Percentiles rank a stretch among this genome's conserved stretches.
phyloP scores from a whole-genome alignment of 2,329 filamentous ascomycete genomes.

The Apiospora koreana region DNA sequence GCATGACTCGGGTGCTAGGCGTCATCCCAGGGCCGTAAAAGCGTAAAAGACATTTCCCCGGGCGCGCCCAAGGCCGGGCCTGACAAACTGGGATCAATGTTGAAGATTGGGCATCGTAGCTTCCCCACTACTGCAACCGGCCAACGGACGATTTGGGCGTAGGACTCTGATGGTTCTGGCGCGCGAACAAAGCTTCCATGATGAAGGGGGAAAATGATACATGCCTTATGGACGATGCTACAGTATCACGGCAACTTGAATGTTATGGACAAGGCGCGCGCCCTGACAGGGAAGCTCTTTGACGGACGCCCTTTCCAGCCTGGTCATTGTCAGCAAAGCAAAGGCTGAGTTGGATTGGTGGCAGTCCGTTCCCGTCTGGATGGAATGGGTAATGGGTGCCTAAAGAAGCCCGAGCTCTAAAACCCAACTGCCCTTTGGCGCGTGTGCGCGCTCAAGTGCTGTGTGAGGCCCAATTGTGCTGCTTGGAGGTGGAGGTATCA shows the following conservation, averaged over 20 bases:
- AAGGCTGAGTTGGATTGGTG: neutral
- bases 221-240: neutral
- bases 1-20: neutral
- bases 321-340: neutral
- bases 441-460: neutral
- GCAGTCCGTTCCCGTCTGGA: neutral
- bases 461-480: neutral
- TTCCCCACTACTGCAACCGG: neutral
- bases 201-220: neutral
- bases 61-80: neutral
- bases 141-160: slow-evolving; percentile 4
- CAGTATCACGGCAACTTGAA: too few species aligned
- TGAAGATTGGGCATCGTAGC: neutral
- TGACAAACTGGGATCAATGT: slow-evolving; percentile 3
- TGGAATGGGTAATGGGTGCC: neutral
- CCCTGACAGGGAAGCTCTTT: neutral
- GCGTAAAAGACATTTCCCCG: neutral
- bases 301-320: neutral
- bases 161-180: neutral
- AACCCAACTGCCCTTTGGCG: neutral
- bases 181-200: slow-evolving; percentile 6
- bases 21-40: neutral
- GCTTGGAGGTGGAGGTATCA: neutral
- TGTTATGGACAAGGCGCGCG: neutral
- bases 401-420: neutral